phyloP scores from a whole-genome alignment of 176 grass and related monocot species.

The Tuctoria greenei region DNA sequence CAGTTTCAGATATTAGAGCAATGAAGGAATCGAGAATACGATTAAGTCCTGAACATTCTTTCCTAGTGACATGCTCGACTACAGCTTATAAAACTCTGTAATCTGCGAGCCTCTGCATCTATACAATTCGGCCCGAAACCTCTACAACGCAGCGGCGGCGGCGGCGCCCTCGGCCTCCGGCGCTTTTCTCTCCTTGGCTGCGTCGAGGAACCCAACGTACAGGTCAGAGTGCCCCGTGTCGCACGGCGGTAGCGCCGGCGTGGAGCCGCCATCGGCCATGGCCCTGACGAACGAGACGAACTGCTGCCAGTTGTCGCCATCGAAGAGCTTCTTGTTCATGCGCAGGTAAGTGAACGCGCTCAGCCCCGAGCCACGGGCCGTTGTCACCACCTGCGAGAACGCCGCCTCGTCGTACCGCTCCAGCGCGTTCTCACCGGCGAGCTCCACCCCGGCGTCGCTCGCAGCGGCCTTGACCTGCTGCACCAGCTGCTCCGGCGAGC shows the following conservation, averaged over 20 bases:
- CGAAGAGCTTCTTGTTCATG: slow-evolving; percentile 84
- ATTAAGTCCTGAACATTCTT: neutral
- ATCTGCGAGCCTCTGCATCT: slow-evolving; percentile 26
- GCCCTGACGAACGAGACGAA: slow-evolving; percentile 85
- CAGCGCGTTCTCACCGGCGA: slow-evolving; percentile 92
- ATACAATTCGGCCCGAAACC: slow-evolving; percentile 3
- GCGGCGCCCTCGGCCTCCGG: slow-evolving; percentile 49
- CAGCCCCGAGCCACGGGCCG: slow-evolving; percentile 44
- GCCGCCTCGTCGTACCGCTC: slow-evolving; percentile 83
- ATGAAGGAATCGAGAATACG: neutral
- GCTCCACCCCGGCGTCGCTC: slow-evolving; percentile 41
- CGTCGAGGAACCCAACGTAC: slow-evolving; percentile 74
- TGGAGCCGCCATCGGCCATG: slow-evolving; percentile 58
- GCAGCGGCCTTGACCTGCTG: slow-evolving; percentile 59
- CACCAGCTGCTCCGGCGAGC: slow-evolving; percentile 75
- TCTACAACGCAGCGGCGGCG: slow-evolving; percentile 24
- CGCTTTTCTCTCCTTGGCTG: slow-evolving; percentile 31
- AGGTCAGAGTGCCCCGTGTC: slow-evolving; percentile 80
- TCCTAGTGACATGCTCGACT: slow-evolving; percentile 14
- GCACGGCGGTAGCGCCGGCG: slow-evolving; percentile 47
- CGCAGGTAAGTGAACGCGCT: slow-evolving; percentile 87
- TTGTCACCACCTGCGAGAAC: slow-evolving; percentile 61
- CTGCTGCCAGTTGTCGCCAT: slow-evolving; percentile 73
- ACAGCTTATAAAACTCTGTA: slow-evolving; percentile 46
- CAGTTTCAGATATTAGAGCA: neutral